Percentiles rank a stretch among this genome's conserved stretches.
Evolutionary conservation across 305 asterid genomes (phyloP).

Genomic region (Caryopteris hybrid): DNA sequence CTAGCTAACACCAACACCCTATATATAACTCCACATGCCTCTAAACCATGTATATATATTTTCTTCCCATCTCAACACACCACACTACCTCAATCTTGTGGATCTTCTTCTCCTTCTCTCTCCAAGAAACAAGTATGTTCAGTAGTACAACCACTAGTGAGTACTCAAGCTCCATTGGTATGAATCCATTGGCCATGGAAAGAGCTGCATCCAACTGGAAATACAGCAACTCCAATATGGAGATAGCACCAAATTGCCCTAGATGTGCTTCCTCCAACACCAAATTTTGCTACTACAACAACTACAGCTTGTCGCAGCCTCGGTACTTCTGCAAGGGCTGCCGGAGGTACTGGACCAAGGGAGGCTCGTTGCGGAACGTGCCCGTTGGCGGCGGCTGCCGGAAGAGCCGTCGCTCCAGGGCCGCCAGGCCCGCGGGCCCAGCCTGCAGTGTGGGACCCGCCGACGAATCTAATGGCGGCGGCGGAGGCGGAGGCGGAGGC

Average conservation of each 20-base stretch:
- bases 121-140: conserved; percentile 28
- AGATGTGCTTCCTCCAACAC: conserved; percentile 84
- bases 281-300: conserved; percentile 80
- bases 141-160: conserved; percentile 26
- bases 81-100: conserved; percentile 12
- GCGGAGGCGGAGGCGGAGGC: not conserved
- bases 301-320: conserved; percentile 84
- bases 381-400: conserved; percentile 80
- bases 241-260: conserved; percentile 76
- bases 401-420: conserved; percentile 50
- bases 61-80: conserved; percentile 12
- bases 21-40: not conserved
- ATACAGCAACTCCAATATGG: conserved; percentile 23
- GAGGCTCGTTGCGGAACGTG: conserved; percentile 73
- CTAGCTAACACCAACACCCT: conserved; percentile 9
- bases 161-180: conserved; percentile 26
- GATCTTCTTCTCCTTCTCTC: not conserved
- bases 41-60: conserved; percentile 13
- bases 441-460: not conserved
- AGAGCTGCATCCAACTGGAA: conserved; percentile 38
- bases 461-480: not conserved
- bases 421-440: conserved; percentile 12
- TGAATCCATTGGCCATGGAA: conserved; percentile 32
- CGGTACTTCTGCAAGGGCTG: conserved; percentile 88
- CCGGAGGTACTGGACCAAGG: conserved; percentile 86